Base-by-base conservation (phyloP, 805 yeast species). In the Candida tibetensis region DNA sequence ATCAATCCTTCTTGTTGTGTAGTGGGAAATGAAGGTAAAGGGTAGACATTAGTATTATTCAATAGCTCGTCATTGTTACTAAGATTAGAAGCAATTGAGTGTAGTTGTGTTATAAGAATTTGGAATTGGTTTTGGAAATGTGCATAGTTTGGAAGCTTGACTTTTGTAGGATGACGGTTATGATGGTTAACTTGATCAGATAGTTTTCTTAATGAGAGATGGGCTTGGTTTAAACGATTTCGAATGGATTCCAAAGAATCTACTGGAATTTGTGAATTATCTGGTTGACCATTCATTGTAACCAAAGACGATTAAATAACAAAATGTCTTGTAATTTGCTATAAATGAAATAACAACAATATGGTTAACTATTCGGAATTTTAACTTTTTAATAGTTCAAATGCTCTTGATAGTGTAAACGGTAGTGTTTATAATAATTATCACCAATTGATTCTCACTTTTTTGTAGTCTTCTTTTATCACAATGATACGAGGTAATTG, bases 51-150 rank as follows among this genome's bases (percentile, higher is more conserved):
- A 0, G 95, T 81, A 4, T 76, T 62, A 31, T 74, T 72, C 17
- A 93, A 65, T 0, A 74, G 59, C 3, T 75, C 82, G 5, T 77
- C 72, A 51, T 82, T 79, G 38, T 73, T 71, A 28, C 81, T 78
- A 17, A 93, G 55, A 2, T 87, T 81, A 4, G 76, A 62, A 0
- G 95, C 78, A n/a, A 91, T 74, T 2, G 95, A 81, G 30, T 77
- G 76, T 31, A 91, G 65, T 57, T 93, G 98, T 12, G 95, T 85
- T 22, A 90, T 59, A 6, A 88, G 75, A 18, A 90, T 87, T 49
- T 81, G 86, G 51, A 88, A 78, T 59, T 91, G 98, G 44, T 82
- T 81, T 52, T 86, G 96, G 15, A 91, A 64, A 3, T 85, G 79
- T 13, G 81, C 80, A 77, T 74, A 77, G 30, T 62, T 62, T 13